Base-by-base conservation (phyloP, 1,139 yeast genomes). In the Scheffersomyces lignicola region DNA sequence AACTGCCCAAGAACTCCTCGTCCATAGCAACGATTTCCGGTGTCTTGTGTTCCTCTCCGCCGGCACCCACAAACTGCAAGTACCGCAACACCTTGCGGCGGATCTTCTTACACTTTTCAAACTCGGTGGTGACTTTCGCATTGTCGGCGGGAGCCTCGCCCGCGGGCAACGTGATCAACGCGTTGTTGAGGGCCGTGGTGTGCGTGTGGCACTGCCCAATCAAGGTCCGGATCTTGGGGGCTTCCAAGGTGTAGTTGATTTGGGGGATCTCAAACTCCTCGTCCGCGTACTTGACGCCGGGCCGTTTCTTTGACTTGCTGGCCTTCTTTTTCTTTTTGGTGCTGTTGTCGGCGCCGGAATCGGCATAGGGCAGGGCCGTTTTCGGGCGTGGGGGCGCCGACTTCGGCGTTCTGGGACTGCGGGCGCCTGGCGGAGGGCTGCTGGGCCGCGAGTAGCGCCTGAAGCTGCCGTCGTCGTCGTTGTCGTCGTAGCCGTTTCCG, bases 1-100 rank as follows among this genome's bases (percentile, higher is more conserved):
- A 70, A 34, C 90, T 76, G 7, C 97, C 97, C 48, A 92, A 64
- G 45, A 82, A 84, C 52, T 87, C 96, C 45, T 89, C 97, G 38
- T 80, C 76, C 60, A 68, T 55, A 3, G 56, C 59, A 11, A 52
- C 43, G 2, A 57, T 57, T 37, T 56, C 69, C 2, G 48, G 41
- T 5, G 54, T 44, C 42, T 70, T 69, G 12, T 47, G 51, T 3
- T 44, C 38, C 7, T 56, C 54, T 32, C 64, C 64, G 3, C 76
- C 76, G 1, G 72, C 83, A 28, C 84, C 84, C 27, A 88, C 86
- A 39, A 79, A 72, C 59, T 92, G 97, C 44, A 92, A 69, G 55
- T 89, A 89, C 45, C 88, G 69, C 47, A 92, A 68, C 12, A 92
- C 80, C 47, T 78, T 80, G 42, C 95, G 74, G 56, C 98, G 77